phyloP scores from a whole-genome alignment of 108 stramenopile genomes.

The Nitzschia palea region DNA sequence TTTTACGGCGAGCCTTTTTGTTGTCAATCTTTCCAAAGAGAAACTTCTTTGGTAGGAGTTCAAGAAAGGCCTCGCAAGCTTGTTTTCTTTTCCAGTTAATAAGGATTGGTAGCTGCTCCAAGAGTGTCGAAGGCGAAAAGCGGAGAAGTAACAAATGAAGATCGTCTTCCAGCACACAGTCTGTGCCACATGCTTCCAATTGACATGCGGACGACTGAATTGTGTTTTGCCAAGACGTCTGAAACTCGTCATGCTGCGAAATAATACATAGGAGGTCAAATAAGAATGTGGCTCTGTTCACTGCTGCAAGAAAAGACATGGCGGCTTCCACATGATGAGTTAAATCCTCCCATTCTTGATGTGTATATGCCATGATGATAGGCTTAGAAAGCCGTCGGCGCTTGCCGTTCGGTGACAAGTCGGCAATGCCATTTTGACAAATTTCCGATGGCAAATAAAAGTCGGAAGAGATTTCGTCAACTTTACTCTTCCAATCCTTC shows the following conservation, averaged over 20 bases:
- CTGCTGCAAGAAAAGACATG: constrained; percentile 20
- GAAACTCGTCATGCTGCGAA: not conserved
- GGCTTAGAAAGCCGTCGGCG: not conserved
- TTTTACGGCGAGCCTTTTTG: constrained; percentile 8
- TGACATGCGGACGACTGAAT: constrained; percentile 22
- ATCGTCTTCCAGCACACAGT: constrained; percentile 21
- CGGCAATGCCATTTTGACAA: not conserved
- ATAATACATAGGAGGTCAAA: constrained; percentile 19
- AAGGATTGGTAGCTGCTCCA: not conserved
- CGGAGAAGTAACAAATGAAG: constrained; percentile 22
- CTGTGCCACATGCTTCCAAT: not conserved
- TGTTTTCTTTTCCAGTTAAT: not conserved
- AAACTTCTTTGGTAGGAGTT: constrained; percentile 1
- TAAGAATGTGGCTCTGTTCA: constrained; percentile 17
- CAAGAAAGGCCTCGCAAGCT: not conserved
- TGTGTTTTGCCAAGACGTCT: constrained; percentile 14
- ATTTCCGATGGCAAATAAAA: not conserved
- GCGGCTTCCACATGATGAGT: constrained; percentile 9
- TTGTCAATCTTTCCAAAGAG: constrained; percentile 12
- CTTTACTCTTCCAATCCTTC: constrained; percentile 4
- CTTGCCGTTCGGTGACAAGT: not conserved
- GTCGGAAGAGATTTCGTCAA: not conserved
- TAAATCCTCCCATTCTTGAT: constrained; percentile 21
- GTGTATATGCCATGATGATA: constrained; percentile 1
- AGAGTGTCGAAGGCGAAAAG: not conserved